Evolutionary conservation across 306 rosid genomes (phyloP), one percentile per base, ranked within the genome.

Genomic region (Trifolium fragiferum): DNA sequence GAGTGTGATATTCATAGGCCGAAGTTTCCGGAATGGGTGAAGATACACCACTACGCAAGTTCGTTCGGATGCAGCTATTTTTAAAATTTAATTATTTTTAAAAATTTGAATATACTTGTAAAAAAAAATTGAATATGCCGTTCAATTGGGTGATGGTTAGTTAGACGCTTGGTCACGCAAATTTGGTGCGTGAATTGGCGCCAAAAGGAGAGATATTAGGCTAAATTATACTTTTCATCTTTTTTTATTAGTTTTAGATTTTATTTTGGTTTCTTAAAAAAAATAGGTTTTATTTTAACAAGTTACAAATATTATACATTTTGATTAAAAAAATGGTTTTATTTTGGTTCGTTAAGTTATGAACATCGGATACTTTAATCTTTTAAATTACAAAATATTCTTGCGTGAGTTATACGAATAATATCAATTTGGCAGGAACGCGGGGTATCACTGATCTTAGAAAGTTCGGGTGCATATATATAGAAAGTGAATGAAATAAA

Each of bases 1-100:
- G n/a, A n/a, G n/a, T n/a, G 33, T 75, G 80, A 11, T 68, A 75
- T 75, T 80, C 75, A 75, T 75, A 75, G 68, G 62, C 37, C 1
- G 61, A 74, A 68, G 53, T 30, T 30, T 30, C 4, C 33, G 33
- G 33, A 30, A 49, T 46, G 62, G 53, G 27, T 38, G 15, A 60
- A 58, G 63, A 11, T 18, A 35, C 82, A 60, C 13, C 59, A 30
- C 38, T 44, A 54, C 32, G 20, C 62, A n/a, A 71, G 16, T 54
- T 79, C 15, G 61, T 33, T 66, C 6, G n/a, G 46, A 33, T 47
- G 60, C 38, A 23, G 76, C 21, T 73, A 30, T 53, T 19, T 72
- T 63, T 64, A 62, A 38, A 40, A 10, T 19, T 54, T 23, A 57
- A 57, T 21, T 21, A 37, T 1, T 37, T 37, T 51, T 54, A 21